A percentile compares a stretch with the other conserved stretches of the same genome.
Conservation (phyloP, 139 green algal genomes). For the Pleodorina starrii region DNA sequence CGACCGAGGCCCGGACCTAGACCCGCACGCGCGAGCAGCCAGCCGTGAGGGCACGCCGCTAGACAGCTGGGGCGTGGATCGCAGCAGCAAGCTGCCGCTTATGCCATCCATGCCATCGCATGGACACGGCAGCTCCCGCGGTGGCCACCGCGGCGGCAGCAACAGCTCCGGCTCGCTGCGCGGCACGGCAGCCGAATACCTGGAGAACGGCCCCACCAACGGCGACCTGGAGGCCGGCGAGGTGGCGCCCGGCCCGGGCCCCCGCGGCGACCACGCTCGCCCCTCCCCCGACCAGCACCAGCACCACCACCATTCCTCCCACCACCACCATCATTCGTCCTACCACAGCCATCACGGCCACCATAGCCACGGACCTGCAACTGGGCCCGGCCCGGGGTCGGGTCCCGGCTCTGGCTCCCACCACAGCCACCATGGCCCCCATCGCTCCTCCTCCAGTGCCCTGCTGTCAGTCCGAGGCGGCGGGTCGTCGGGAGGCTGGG, state of each 20-base stretch:
- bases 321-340: slow-evolving; percentile 4
- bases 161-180: slow-evolving; percentile 13
- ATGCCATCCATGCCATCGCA: slow-evolving; percentile 8
- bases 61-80: slow-evolving; percentile 10
- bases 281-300: slow-evolving; percentile 30
- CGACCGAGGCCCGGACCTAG: neutral
- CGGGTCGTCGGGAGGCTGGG: slow-evolving; percentile 8
- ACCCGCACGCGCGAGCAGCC: neutral
- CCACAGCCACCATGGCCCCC: neutral
- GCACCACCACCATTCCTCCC: slow-evolving; percentile 15
- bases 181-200: neutral
- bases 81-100: slow-evolving; percentile 2
- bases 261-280: neutral
- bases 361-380: neutral
- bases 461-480: neutral
- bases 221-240: slow-evolving; percentile 43
- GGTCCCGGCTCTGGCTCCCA: neutral
- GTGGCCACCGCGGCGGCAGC: neutral
- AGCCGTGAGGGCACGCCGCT: slow-evolving; percentile 44
- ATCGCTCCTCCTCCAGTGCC: neutral
- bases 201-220: neutral
- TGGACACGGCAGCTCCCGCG: neutral
- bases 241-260: slow-evolving; percentile 20
- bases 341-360: slow-evolving; percentile 23
- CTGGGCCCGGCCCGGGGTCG: neutral